Evolutionary conservation across 495 filamentous ascomycete species (phyloP), one percentile per base, ranked within the genome.

Genomic region (Xylaria longipes): DNA sequence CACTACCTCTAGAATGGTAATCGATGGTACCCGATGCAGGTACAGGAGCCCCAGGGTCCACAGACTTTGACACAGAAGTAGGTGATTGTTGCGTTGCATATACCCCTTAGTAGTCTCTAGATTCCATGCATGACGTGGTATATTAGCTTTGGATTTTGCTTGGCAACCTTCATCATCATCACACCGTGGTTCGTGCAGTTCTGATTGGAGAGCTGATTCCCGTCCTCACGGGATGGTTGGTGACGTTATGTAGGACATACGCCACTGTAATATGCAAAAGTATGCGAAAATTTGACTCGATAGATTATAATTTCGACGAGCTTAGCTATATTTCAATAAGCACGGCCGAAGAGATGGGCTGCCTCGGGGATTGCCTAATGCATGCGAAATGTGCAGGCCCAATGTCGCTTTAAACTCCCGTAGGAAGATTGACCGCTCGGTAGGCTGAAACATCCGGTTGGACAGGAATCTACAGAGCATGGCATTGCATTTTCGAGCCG

Each of bases 371-470:
- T 33, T 33, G 6, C 37, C 20, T 56, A 31, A 48, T 22, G 45
- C 48, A 50, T 50, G 22, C 48, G 43, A 50, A 29, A 50, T 37
- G 31, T 41, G 64, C 64, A 43, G 48, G 65, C 22, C 45, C 33
- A 39, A 39, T 33, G 20, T 56, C 7, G 12, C 45, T 48, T 65
- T 50, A 35, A 52, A 50, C 11, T 31, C 63, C 63, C 31, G 63
- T 15, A 52, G 65, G 65, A 67, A 54, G 65, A 52, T 43, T 56
- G 46, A n/a, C 65, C 45, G 46, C 20, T 67, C 31, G 65, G 65
- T 43, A 56, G 68, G 58, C 68, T 70, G 68, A 70, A 70, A 70
- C 68, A 20, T 25, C 45, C 57, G 68, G 43, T 1, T 69, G n/a
- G 56, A 52, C 45, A n/a, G 68, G 68, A 63, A 57, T 46, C 52